Base-by-base conservation (phyloP, 768 basidiomycete species). In the Tylopilus plumbeoviolaceoides region DNA sequence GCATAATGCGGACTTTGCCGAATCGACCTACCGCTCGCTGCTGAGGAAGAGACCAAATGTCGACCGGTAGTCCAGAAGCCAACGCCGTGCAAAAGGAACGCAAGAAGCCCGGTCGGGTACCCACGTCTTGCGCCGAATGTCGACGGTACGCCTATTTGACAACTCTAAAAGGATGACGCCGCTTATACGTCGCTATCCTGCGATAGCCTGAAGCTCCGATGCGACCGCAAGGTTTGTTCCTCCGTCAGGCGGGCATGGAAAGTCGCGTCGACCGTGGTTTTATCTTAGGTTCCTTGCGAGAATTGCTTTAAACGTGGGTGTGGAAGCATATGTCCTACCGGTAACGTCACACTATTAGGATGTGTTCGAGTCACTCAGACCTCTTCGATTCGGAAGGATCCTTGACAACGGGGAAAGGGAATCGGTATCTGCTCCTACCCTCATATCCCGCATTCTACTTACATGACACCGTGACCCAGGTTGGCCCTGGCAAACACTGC, bases 291-390 rank as follows among this genome's bases (percentile, higher is more conserved):
- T 31, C 88, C 88, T 11, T 91, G 88, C 70, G 84, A 85, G 68
- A 89, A 82, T 65, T 91, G 89, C 63, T 79, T 80, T 21, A 84
- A 84, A 52, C 75, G 87, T 61, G 88, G 88, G 31, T 90, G 87
- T 61, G 81, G 80, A 21, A 73, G 81, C 17, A 85, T 90, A 51
- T 91, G 88, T 69, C 88, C 88, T n/a, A 81, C 84, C 51, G 88
- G 88, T 84, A 58, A 56, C 25, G 20, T 35, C 23, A 25, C n/a
- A 10, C 25, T 59, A 31, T 46, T 33, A 36, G 42, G 57, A 49
- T 11, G 30, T 30, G 47, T n/a, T 27, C 35, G 14, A 33, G 9
- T 28, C 35, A 35, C 53, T 60, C 18, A 48, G 40, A 44, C 41
- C 7, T 17, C 7, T 27, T 12, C 33, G 14, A n/a, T n/a, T n/a